A percentile compares a stretch with the other conserved stretches of the same genome.
These are phyloP conservation scores for Trichoderma oligosporum DNA, from an alignment of 2,329 filamentous ascomycete genomes.

Conservation along the genomic window DNA sequence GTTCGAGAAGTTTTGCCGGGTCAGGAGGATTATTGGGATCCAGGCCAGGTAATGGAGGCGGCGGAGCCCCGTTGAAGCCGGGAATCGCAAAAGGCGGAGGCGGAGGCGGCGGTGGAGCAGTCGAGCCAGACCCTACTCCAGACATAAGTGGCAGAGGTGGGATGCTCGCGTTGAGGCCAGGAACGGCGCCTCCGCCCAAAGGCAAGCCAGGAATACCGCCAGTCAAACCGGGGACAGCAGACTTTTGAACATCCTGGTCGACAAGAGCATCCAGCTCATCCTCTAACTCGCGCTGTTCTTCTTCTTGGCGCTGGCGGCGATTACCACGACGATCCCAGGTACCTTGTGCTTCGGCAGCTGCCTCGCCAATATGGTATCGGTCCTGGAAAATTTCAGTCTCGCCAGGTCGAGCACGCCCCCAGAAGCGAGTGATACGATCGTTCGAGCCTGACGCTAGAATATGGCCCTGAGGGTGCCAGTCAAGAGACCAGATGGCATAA, in stretches of 20 bases:
- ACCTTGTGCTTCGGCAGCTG: slow-evolving; percentile 89
- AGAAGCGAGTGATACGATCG: slow-evolving; percentile 94
- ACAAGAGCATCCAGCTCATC: slow-evolving; percentile 90
- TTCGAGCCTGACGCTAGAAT: slow-evolving; percentile 94
- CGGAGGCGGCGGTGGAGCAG: slow-evolving; percentile 40
- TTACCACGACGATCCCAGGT: slow-evolving; percentile 83
- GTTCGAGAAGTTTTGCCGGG: slow-evolving; percentile 57
- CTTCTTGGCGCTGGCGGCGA: slow-evolving; percentile 75
- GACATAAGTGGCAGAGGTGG: slow-evolving; percentile 47
- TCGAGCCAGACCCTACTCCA: slow-evolving; percentile 44
- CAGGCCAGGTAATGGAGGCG: slow-evolving; percentile 51
- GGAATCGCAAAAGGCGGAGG: slow-evolving; percentile 52
- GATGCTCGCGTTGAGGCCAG: slow-evolving; percentile 42
- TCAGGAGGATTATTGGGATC: slow-evolving; percentile 59
- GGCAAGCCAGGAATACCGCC: slow-evolving; percentile 50
- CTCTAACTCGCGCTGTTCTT: slow-evolving; percentile 89
- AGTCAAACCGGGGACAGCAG: slow-evolving; percentile 40
- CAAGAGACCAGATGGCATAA: slow-evolving; percentile 93
- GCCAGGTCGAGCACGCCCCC: slow-evolving; percentile 85
- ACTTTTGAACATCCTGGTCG: slow-evolving; percentile 72
- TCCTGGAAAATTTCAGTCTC: slow-evolving; percentile 84
- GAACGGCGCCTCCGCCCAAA: slow-evolving; percentile 37
- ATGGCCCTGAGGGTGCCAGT: slow-evolving; percentile 96
- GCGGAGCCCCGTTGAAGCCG: slow-evolving; percentile 44
- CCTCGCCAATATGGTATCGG: slow-evolving; percentile 91